Evolutionary conservation across 1,139 yeast genomes (phyloP).

Genomic region (Diutina catenulata): DNA sequence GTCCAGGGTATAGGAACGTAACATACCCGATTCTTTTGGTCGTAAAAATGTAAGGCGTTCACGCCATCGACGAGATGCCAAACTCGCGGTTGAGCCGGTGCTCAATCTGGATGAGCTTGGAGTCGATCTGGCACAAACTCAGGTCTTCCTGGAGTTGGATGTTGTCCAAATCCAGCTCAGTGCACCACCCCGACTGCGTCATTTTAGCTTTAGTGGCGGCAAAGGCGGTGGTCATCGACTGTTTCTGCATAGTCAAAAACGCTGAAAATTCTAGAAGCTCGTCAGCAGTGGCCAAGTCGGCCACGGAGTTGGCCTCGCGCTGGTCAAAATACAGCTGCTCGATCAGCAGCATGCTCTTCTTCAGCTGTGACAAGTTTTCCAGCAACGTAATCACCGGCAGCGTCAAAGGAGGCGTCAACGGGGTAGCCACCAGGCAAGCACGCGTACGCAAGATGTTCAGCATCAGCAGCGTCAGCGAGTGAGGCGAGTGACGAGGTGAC

Average conservation of each 20-base stretch:
- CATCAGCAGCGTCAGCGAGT: background rate
- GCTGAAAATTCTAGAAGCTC: constrained; percentile 22
- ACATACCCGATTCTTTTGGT: no score
- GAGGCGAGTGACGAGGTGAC: constrained; percentile 1
- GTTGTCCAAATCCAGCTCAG: constrained; percentile 31
- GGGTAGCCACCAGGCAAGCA: constrained; percentile 1
- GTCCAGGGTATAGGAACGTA: no score
- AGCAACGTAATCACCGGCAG: constrained; percentile 32
- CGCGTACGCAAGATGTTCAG: constrained; percentile 3
- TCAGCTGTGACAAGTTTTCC: constrained; percentile 21
- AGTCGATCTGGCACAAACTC: constrained; percentile 20
- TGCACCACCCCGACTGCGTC: constrained; percentile 33
- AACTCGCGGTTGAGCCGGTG: constrained; percentile 19
- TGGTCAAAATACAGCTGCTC: constrained; percentile 28
- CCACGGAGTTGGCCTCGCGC: constrained; percentile 1
- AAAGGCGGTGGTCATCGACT: constrained; percentile 23
- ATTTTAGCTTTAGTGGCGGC: constrained; percentile 24
- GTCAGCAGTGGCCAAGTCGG: constrained; percentile 12
- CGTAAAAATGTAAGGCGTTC: no score
- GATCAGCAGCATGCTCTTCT: constrained; percentile 19
- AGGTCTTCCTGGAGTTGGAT: constrained; percentile 24
- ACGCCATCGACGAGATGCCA: constrained; percentile 13
- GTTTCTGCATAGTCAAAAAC: constrained; percentile 21
- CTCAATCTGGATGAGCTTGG: constrained; percentile 22
- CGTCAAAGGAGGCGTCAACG: constrained; percentile 21